Evolutionary conservation across 2,329 filamentous ascomycete species (phyloP).

Genomic region (Beauveria sp.): DNA sequence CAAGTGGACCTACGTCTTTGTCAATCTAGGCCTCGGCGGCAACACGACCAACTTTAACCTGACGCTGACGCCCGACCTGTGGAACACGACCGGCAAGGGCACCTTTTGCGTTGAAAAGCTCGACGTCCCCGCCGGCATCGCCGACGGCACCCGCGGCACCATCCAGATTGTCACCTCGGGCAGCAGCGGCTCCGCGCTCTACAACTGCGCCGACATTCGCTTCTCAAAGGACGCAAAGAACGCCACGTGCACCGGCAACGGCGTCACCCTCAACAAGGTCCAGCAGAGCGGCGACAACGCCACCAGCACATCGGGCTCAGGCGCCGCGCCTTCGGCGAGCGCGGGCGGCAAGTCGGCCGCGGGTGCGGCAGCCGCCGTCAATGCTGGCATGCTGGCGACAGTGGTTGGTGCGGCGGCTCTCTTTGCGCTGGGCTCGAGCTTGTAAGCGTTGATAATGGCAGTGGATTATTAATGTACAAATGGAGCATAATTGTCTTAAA

Average conservation of each 20-base stretch:
- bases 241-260: constrained; percentile 29
- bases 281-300: constrained; percentile 12
- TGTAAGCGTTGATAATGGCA: neutral
- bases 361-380: neutral
- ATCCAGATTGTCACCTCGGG: constrained; percentile 63
- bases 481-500: neutral
- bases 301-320: neutral
- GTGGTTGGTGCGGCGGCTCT: constrained; percentile 1
- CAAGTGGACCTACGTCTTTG: constrained; percentile 43
- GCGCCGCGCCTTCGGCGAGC: constrained; percentile 1
- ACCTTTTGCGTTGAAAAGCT: constrained; percentile 59
- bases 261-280: constrained; percentile 34
- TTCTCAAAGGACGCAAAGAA: constrained; percentile 48
- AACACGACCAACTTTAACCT: constrained; percentile 60
- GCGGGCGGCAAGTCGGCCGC: constrained; percentile 11
- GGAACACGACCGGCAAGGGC: constrained; percentile 52
- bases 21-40: constrained; percentile 44
- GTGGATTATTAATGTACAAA: neutral
- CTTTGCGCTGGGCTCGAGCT: neutral
- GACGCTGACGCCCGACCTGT: constrained; percentile 52
- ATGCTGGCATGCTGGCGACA: neutral
- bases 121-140: constrained; percentile 44
- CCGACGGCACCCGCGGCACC: constrained; percentile 55
- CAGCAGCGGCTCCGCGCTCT: constrained; percentile 51
- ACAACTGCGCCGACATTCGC: constrained; percentile 69